Percentiles rank a stretch among this genome's conserved stretches.
Evolutionary conservation across 164 flowering plant genomes (phyloP).

Genomic region (Kingdonia uniflora): DNA sequence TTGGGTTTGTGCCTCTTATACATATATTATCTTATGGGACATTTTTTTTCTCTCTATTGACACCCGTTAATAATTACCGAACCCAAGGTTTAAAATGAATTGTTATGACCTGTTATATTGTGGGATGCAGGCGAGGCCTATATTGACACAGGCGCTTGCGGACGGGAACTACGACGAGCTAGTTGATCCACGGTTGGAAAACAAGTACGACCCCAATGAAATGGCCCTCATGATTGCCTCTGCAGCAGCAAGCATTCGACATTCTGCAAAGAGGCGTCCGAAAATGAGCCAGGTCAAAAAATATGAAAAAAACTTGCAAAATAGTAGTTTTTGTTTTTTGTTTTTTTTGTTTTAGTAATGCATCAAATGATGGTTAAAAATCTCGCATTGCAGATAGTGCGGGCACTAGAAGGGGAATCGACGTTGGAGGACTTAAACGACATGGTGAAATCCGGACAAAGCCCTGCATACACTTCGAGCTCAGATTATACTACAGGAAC

Average conservation of each 20-base stretch:
- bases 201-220: slow-evolving; percentile 32
- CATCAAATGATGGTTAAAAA: no score
- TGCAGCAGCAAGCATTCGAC: slow-evolving; percentile 55
- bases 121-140: slow-evolving; percentile 47
- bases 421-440: slow-evolving; percentile 44
- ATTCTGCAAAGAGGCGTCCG: slow-evolving; percentile 59
- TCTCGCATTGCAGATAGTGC: slow-evolving; percentile 20
- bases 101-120: no score
- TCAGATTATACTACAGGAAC: not conserved
- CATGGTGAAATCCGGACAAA: slow-evolving; percentile 7
- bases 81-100: no score
- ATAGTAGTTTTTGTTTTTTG: no score
- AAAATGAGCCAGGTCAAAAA: slow-evolving; percentile 67
- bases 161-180: slow-evolving; percentile 39
- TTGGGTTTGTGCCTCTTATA: slow-evolving; percentile 38
- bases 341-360: no score
- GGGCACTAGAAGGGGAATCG: slow-evolving; percentile 59
- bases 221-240: slow-evolving; percentile 56
- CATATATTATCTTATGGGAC: no score
- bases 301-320: no score
- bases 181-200: slow-evolving; percentile 49
- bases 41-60: no score
- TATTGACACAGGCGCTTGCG: slow-evolving; percentile 32
- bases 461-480: not conserved
- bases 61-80: no score